These are phyloP conservation scores for Globisporangium alternatum DNA, from an alignment of 352 stramenopile species.

Conservation along the genomic window DNA sequence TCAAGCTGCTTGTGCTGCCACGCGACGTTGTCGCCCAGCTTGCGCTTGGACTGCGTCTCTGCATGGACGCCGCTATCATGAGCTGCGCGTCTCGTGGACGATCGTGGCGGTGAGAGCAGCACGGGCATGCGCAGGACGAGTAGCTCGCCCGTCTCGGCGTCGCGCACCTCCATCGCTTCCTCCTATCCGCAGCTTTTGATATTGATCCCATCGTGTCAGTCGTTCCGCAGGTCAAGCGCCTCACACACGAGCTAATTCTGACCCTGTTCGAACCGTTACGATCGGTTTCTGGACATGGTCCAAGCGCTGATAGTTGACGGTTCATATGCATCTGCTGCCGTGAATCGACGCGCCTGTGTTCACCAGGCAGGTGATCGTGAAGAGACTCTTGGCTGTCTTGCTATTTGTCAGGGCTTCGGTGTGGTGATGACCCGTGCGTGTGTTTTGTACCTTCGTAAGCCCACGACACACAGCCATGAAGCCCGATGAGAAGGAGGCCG, in stretches of 20 bases:
- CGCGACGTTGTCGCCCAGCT: slow-evolving; percentile 42
- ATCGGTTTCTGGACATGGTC: neutral
- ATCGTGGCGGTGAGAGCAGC: neutral
- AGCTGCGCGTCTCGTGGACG: neutral
- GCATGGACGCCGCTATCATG: slow-evolving; percentile 23
- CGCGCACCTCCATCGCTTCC: slow-evolving; percentile 32
- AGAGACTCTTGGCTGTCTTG: neutral
- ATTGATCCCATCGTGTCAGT: neutral
- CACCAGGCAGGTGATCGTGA: neutral
- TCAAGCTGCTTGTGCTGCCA: slow-evolving; percentile 49
- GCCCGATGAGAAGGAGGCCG: slow-evolving; percentile 72
- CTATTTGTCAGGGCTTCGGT: neutral
- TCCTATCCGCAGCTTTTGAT: neutral
- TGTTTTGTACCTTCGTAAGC: neutral
- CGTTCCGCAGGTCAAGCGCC: neutral
- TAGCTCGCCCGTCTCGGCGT: slow-evolving; percentile 63
- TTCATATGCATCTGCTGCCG: neutral
- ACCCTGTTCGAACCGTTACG: neutral
- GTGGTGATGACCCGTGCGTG: neutral
- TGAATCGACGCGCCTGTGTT: neutral
- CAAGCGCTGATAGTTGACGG: neutral
- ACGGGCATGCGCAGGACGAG: slow-evolving; percentile 28
- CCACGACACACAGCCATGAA: slow-evolving; percentile 37
- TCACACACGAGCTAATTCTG: neutral
- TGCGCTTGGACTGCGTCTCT: slow-evolving; percentile 56